phyloP scores from a whole-genome alignment of 2,329 filamentous ascomycete species.

The Neonectria neomacrospora region DNA sequence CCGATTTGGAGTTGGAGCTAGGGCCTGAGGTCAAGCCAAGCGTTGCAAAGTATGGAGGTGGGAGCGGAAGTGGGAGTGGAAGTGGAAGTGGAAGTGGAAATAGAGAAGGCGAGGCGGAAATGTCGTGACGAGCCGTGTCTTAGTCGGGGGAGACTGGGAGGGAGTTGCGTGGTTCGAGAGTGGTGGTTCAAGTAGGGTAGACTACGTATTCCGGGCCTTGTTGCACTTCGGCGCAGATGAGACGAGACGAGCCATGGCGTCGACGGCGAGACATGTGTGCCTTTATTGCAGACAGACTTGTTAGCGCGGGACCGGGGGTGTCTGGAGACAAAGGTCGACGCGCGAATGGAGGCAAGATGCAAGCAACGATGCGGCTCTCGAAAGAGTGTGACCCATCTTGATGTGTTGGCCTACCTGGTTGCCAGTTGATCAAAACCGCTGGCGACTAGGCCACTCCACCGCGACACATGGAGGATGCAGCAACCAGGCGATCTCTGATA shows the following conservation, averaged over 20 bases:
- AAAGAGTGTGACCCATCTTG: slow-evolving; percentile 76
- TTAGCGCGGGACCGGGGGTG: slow-evolving; percentile 63
- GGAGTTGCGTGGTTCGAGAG: slow-evolving; percentile 26
- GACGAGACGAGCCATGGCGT: slow-evolving; percentile 59
- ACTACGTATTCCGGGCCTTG: slow-evolving; percentile 61
- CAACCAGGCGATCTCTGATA: slow-evolving; percentile 59
- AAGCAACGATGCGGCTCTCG: slow-evolving; percentile 74
- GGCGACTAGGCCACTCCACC: slow-evolving; percentile 72
- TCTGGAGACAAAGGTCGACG: slow-evolving; percentile 54
- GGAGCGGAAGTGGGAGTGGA: neutral
- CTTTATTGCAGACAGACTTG: slow-evolving; percentile 70
- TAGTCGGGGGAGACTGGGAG: slow-evolving; percentile 29
- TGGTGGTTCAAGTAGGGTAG: slow-evolving; percentile 55
- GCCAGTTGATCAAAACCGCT: slow-evolving; percentile 80
- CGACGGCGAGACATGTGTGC: slow-evolving; percentile 63
- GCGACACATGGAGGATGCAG: slow-evolving; percentile 57
- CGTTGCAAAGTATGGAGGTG: neutral
- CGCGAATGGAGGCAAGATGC: slow-evolving; percentile 62
- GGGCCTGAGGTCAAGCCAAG: slow-evolving; percentile 1
- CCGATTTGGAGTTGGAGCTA: slow-evolving; percentile 5
- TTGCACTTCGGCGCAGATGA: slow-evolving; percentile 54
- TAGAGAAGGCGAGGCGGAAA: slow-evolving; percentile 48
- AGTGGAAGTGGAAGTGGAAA: slow-evolving; percentile 46
- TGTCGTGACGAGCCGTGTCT: slow-evolving; percentile 20
- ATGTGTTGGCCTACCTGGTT: slow-evolving; percentile 91